Evolutionary conservation across 192 early-diverging fungal species (phyloP).

Genomic region (Coemansia sp.): DNA sequence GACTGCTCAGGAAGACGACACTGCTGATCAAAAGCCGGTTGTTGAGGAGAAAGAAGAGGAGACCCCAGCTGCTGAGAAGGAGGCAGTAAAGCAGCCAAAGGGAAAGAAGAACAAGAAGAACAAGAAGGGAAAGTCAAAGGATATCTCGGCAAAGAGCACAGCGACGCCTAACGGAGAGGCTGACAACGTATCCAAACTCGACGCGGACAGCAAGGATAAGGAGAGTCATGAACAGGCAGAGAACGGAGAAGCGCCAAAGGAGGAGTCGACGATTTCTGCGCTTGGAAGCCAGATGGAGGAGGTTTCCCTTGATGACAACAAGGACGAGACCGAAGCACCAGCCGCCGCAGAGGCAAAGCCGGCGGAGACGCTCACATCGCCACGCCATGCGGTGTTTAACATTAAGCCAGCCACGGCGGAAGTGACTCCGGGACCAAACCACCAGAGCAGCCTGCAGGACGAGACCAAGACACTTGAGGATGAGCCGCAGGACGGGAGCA

Average conservation of each 20-base stretch:
- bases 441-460: constrained; percentile 7
- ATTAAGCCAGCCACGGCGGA: constrained; percentile 3
- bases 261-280: constrained; percentile 26
- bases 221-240: background rate
- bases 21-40: background rate
- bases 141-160: background rate
- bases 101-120: constrained; percentile 46
- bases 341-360: constrained; percentile 19
- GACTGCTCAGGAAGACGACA: background rate
- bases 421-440: constrained; percentile 9
- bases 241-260: constrained; percentile 12
- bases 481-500: background rate
- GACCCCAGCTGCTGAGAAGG: background rate
- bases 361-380: constrained; percentile 22
- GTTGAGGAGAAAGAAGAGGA: constrained; percentile 21
- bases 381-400: constrained; percentile 15
- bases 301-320: constrained; percentile 40
- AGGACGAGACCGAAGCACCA: constrained; percentile 4
- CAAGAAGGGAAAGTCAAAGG: constrained; percentile 39
- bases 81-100: constrained; percentile 18
- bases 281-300: constrained; percentile 56
- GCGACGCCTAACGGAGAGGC: constrained; percentile 9
- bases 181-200: background rate
- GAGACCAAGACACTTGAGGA: constrained; percentile 7
- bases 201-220: constrained; percentile 8